Base-by-base conservation (phyloP, 192 early-diverging fungal genomes). In the Mortierella claussenii region DNA sequence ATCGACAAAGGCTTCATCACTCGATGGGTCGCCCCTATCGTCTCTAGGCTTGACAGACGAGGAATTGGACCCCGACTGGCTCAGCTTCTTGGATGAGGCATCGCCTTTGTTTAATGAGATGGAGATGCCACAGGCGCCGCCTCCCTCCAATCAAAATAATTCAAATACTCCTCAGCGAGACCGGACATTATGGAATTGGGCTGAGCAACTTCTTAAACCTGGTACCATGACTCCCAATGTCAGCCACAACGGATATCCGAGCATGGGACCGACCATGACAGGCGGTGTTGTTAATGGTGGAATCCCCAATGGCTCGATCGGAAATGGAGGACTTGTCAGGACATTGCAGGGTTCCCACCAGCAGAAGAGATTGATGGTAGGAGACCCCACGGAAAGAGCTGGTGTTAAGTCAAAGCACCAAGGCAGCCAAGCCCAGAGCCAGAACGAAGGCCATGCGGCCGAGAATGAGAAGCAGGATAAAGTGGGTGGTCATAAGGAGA, bases 11-110 rank as follows among this genome's bases (percentile, higher is more conserved):
- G 23, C 42, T n/a, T 30, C 46, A 40, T 48, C 56, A 31, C 50
- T 42, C 10, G 28, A 62, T 20, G 54, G 54, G 13, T 70, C 68
- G 15, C 68, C 68, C 20, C 23, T 46, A 21, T 37, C 67, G 3
- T 18, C 51, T 0, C 23, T 66, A 21, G 63, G 63, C 20, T 37
- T 60, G 12, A 43, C 58, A 4, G 71, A 76, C 18, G 71, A 76
- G 4, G 63, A 67, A 37, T 24, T 76, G 18, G 71, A 76, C 24
- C 71, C 71, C 1, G 71, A 76, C 37, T 76, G 71, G 71, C 64
- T 76, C 23, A 76, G 33, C 30, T 76, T 76, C 51, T 55, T 76
- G 58, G 71, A 76, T 24, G 71, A 76, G 45, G 71, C 71, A 9
- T 60, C 63, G n/a, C 56, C 63, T 43, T 24, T 76, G 20, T 66